These are phyloP conservation scores for Fusarium floridanum DNA, from an alignment of 2,329 filamentous ascomycete species.

Conservation along the genomic window DNA sequence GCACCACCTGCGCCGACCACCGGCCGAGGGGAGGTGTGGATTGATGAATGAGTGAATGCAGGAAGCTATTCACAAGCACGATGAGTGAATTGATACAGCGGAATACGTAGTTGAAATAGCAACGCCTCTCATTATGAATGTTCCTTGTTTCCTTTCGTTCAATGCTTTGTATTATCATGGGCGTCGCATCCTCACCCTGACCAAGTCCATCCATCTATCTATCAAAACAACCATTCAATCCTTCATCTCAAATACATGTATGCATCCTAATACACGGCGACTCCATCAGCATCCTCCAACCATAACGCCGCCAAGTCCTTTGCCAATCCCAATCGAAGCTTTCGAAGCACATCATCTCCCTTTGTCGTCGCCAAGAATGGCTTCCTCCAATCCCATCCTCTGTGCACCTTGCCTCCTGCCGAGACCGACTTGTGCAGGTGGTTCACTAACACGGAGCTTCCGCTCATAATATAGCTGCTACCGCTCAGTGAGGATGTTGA, in stretches of 20 bases:
- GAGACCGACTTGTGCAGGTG: conserved; percentile 71
- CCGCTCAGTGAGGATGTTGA: conserved; percentile 69
- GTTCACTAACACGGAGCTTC: conserved; percentile 77
- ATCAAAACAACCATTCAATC: conserved; percentile 19
- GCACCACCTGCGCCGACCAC: conserved; percentile 38
- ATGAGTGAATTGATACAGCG: not conserved
- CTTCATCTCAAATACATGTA: conserved; percentile 31
- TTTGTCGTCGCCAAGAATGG: conserved; percentile 77
- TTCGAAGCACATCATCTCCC: conserved; percentile 78
- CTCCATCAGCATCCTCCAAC: conserved; percentile 74
- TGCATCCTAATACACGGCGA: conserved; percentile 55
- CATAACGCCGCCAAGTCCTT: conserved; percentile 79
- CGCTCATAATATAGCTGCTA: conserved; percentile 77
- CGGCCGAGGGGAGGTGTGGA: conserved; percentile 26
- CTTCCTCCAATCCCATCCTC: conserved; percentile 83
- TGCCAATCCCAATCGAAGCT: conserved; percentile 79
- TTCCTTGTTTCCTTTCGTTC: not conserved
- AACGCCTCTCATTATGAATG: not conserved
- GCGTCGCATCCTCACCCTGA: conserved; percentile 22
- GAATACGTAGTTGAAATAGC: not conserved
- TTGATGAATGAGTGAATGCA: not conserved
- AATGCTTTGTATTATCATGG: conserved; percentile 38
- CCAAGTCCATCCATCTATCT: conserved; percentile 17
- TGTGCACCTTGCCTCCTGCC: conserved; percentile 65
- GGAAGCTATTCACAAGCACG: not conserved